Base-by-base conservation (phyloP, 306 rosid genomes). In the Albizia julibrissin region DNA sequence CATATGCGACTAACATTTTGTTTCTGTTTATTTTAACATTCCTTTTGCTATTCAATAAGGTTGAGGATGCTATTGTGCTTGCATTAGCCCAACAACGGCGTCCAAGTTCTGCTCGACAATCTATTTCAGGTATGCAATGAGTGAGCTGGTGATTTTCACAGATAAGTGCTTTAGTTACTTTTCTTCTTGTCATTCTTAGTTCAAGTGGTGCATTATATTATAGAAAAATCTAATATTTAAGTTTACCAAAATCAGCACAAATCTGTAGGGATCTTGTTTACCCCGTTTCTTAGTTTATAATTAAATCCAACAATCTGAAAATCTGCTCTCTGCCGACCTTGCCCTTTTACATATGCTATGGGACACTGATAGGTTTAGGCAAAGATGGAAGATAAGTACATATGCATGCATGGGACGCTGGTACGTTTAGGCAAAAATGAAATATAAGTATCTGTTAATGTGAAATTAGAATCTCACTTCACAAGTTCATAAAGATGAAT, bases 31-130 rank as follows among this genome's bases (percentile, higher is more conserved):
- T 82, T 58, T 70, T 83, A 24, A 62, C 27, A 65, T 65, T 65
- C 40, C 69, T 64, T 65, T 29, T 65, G 42, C 69, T 72, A 33
- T 49, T 72, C 79, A 67, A 22, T 37, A 70, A 95, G 99, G 98
- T 92, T 77, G 99, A 95, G 96, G 93, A 91, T 52, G 95, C 91
- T 64, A 92, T 93, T 72, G 94, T 95, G 87, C 90, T 88, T 86
- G 94, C 97, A 78, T 82, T 93, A 86, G 89, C 97, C 72, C 94
- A 93, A 78, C 96, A 91, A 73, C 85, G 97, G 56, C 96, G 94
- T 70, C 96, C 98, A 83, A 92, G 87, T 87, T 91, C 97, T 76
- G 86, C 89, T 58, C 90, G 98, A 74, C 90, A 89, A 75, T 85
- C 91, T 33, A 81, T 88, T 54, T 87, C 97, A 10, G 98, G 98